A percentile compares a stretch with the other conserved stretches of the same genome.
Conservation (phyloP, 495 filamentous ascomycete species). For the Penicillium argentinense region DNA sequence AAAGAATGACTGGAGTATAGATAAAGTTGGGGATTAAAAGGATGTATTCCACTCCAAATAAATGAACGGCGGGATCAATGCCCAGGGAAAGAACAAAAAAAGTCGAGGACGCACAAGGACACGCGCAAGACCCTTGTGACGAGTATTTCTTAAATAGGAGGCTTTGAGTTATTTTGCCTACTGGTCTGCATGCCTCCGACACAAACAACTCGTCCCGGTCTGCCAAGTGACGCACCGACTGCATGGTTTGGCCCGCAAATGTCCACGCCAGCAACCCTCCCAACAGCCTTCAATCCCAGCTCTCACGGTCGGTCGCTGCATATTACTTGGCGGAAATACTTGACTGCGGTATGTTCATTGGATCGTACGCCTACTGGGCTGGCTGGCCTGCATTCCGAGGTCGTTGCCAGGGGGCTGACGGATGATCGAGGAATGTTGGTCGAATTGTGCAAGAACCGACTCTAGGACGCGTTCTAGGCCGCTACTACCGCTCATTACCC, state of each 20-base stretch:
- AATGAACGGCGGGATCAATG: slow-evolving; percentile 10
- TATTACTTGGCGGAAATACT: not conserved
- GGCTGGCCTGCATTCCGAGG: slow-evolving; percentile 20
- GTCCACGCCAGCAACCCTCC: not conserved
- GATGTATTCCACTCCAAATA: not conserved
- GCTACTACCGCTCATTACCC: too few relatives aligned
- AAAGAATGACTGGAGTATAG: not conserved
- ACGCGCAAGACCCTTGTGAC: not conserved
- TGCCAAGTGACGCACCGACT: not conserved
- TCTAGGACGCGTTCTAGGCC: too few relatives aligned
- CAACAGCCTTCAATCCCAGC: not conserved
- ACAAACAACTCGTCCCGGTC: slow-evolving; percentile 16
- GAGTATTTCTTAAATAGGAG: slow-evolving; percentile 21
- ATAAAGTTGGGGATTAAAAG: not conserved
- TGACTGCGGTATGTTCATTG: slow-evolving; percentile 12
- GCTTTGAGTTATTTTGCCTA: slow-evolving; percentile 13
- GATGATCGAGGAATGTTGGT: slow-evolving; percentile 21
- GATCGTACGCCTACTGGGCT: not conserved
- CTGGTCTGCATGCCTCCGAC: slow-evolving; percentile 14
- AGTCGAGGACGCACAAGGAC: slow-evolving; percentile 1
- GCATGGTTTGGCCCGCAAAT: not conserved
- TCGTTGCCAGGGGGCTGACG: slow-evolving; percentile 24
- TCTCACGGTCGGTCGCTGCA: not conserved
- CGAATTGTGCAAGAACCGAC: too few relatives aligned
- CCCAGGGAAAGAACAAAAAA: slow-evolving; percentile 11